Evolutionary conservation across 129 eudicot species (phyloP), one percentile per base, ranked within the genome.

Genomic region (Scalesia atractyloides): DNA sequence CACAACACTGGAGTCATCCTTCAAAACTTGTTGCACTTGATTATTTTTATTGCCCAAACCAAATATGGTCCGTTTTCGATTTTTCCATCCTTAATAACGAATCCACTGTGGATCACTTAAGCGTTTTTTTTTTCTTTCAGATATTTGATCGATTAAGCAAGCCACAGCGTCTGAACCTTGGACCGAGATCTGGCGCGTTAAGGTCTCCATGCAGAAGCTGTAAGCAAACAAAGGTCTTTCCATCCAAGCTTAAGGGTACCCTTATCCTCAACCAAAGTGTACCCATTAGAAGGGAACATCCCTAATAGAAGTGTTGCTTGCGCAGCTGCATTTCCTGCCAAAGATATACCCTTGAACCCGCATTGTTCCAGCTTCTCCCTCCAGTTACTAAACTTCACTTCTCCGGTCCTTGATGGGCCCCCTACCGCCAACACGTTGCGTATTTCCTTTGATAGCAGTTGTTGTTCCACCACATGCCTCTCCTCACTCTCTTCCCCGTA

Each of bases 161-260:
- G 58, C 34, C 7, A 1, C 7, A 5, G 10, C 3, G 36, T 18
- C 5, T 14, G 65, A 30, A 24, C 41, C 61, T 30, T 15, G 8
- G 49, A 33, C 17, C 63, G 22, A 26, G 47, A 26, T 69, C 48
- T 15, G 26, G 46, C 1, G 18, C 12, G 26, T 34, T 16, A 43
- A 79, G 97, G 99, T 76, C 89, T 82, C 99, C 99, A 94, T 12
- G 99, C 99, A 11, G 99, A 94, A 0, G 99, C 99, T 9, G 97
- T 94, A 7, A 94, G 96, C 74, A 94, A 82, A 83, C 96, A 94
- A 41, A 94, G 94, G 39, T 94, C 99, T 82, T 88, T 94, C 99
- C 99, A 94, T 1, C 99, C 99, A 70, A 94, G 96, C 79, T 94
- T 94, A 14, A 94, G 83, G 36, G 93, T 81, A n/a, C 99, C 99